Base-by-base conservation (phyloP, 2,329 filamentous ascomycete species). In the Phyllosticta paracitricarpa region DNA sequence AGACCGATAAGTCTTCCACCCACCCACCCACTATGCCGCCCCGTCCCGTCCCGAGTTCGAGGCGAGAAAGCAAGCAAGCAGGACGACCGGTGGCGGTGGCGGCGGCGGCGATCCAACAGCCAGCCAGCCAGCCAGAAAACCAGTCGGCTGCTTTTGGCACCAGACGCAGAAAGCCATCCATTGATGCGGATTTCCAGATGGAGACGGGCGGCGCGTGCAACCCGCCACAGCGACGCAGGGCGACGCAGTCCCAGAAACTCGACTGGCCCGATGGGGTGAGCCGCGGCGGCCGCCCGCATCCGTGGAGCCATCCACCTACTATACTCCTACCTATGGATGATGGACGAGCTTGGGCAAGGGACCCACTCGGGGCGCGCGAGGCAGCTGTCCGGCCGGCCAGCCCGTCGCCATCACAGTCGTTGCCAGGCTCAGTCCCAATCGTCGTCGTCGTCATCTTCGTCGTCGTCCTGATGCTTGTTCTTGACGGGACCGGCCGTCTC, bases 381-480 rank as follows among this genome's bases (percentile, higher is more conserved):
- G 14, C 40, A n/a, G 17, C 33, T 12, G 33, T 7, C 30, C 30
- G 10, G 30, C 35, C 35, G 17, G 35, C 35, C 35, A 9, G 10
- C 7, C 10, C 10, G 12, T 6, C 17, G 12, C n/a, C 40, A 8
- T 30, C 40, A 17, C n/a, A 14, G 17, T n/a, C 17, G 17, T 6
- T 17, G 12, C 14, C 14, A n/a, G 8, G 8, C 54, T 75, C 70
- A 78, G 61, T 77, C 79, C 79, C 80, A 83, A 62, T 83, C 80
- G 65, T 81, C 78, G 33, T 79, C 78, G 63, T 79, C 76, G 40
- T 77, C 74, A 33, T 78, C 74, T 35, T 78, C 76, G 56, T 77
- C 70, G 57, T 71, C 69, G 35, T 67, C 68, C 17, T 48, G 12
- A 5, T 48, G 40, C 66, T 59, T 68, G 66, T 67, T 69, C 70